These are phyloP conservation scores for Podaxis sp. DNA, from an alignment of 768 basidiomycete species.

Conservation along the genomic window DNA sequence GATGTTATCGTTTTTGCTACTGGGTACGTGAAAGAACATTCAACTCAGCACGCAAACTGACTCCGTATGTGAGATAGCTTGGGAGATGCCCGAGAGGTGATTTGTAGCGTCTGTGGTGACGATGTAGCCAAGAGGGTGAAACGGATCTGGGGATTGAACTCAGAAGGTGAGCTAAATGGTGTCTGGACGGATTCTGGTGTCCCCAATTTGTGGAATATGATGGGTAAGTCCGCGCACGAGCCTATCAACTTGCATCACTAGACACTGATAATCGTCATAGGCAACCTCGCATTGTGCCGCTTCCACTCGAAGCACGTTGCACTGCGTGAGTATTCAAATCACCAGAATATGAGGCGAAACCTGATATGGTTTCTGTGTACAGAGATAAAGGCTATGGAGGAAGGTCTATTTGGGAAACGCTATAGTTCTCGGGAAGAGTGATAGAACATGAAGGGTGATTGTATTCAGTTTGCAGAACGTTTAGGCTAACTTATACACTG, in stretches of 20 bases:
- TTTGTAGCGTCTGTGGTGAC: conserved; percentile 47
- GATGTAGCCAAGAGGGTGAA: conserved; percentile 45
- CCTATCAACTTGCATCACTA: neutral
- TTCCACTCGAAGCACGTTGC: conserved; percentile 72
- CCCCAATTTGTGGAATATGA: conserved; percentile 58
- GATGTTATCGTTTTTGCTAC: conserved; percentile 64
- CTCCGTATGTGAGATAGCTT: conserved; percentile 32
- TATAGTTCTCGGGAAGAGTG: conserved; percentile 7
- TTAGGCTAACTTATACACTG: no score
- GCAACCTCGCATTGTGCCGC: conserved; percentile 59
- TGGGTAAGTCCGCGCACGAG: conserved; percentile 36
- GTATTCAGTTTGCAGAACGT: no score
- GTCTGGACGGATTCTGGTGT: conserved; percentile 51
- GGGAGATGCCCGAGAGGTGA: conserved; percentile 38
- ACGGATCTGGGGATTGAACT: conserved; percentile 59
- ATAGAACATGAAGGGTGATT: neutral
- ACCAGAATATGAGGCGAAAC: neutral
- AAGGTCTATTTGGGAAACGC: conserved; percentile 20
- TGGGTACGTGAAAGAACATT: conserved; percentile 35
- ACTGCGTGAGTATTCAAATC: conserved; percentile 48
- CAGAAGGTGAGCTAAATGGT: conserved; percentile 62
- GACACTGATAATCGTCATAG: conserved; percentile 22
- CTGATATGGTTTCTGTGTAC: neutral
- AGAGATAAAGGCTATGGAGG: conserved; percentile 74
- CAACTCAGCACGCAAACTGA: neutral